phyloP scores from a whole-genome alignment of 2,329 filamentous ascomycete species.

The Xylaria sp. region DNA sequence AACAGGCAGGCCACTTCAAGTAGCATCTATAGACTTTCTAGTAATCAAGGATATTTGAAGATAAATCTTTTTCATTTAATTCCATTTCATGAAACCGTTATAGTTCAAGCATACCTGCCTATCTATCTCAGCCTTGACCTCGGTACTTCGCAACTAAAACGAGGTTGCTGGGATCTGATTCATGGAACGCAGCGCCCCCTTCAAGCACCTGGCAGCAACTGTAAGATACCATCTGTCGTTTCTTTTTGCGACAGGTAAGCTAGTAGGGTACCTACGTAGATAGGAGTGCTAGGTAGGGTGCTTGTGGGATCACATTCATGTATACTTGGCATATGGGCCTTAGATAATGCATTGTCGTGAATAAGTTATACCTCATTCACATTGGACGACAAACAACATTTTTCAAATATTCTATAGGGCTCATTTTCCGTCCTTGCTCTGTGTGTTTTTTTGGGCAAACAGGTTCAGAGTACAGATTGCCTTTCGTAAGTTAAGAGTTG shows the following conservation, averaged over 20 bases:
- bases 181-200: constrained; percentile 7
- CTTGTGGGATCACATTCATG: background rate
- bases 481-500: background rate
- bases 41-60: too few relatives aligned
- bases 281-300: background rate
- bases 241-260: constrained; percentile 7
- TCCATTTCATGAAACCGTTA: background rate
- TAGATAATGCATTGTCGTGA: too few relatives aligned
- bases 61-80: too few relatives aligned
- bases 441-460: too few relatives aligned
- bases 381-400: too few relatives aligned
- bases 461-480: too few relatives aligned
- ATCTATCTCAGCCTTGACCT: background rate
- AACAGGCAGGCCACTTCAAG: background rate
- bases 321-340: background rate
- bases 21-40: background rate
- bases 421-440: background rate
- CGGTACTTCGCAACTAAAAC: background rate
- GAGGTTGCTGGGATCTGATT: background rate
- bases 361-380: too few relatives aligned
- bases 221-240: background rate
- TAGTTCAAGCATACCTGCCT: background rate
- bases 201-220: constrained; percentile 10
- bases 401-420: too few relatives aligned
- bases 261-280: background rate